These are phyloP conservation scores for Striga hermonthica DNA, from an alignment of 305 asterid genomes.

Conservation along the genomic window DNA sequence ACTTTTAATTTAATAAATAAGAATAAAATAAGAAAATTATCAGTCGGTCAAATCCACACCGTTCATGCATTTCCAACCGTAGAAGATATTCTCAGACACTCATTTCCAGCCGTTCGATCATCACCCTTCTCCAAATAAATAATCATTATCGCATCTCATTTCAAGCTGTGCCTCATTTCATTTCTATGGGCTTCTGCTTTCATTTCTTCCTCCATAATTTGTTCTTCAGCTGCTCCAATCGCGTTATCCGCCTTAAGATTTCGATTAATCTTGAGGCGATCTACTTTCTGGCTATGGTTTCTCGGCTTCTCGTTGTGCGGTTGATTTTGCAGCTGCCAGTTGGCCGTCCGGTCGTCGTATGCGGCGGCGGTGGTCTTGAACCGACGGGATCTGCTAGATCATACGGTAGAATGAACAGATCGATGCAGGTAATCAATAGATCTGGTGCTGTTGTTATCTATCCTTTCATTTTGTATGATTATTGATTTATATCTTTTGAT, in stretches of 20 bases:
- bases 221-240: background rate
- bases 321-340: background rate
- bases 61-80: constrained; percentile 27
- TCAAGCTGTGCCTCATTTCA: background rate
- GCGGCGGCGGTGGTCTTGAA: background rate
- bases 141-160: background rate
- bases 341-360: background rate
- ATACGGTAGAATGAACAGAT: background rate
- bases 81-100: constrained; percentile 5
- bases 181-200: background rate
- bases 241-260: background rate
- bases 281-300: constrained; percentile 40
- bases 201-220: background rate
- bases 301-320: background rate
- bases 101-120: constrained; percentile 33
- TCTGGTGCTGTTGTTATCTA: background rate
- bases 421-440: constrained; percentile 20
- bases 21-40: background rate
- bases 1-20: background rate
- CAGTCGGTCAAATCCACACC: constrained; percentile 19
- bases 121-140: constrained; percentile 27
- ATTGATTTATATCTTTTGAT: background rate
- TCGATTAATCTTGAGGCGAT: constrained; percentile 34
- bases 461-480: background rate
- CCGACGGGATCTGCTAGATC: constrained; percentile 18